Percentiles rank a stretch among this genome's conserved stretches.
These are phyloP conservation scores for Arabidopsis hybrid DNA, from an alignment of 441 rosid genomes.

Conservation along the genomic window DNA sequence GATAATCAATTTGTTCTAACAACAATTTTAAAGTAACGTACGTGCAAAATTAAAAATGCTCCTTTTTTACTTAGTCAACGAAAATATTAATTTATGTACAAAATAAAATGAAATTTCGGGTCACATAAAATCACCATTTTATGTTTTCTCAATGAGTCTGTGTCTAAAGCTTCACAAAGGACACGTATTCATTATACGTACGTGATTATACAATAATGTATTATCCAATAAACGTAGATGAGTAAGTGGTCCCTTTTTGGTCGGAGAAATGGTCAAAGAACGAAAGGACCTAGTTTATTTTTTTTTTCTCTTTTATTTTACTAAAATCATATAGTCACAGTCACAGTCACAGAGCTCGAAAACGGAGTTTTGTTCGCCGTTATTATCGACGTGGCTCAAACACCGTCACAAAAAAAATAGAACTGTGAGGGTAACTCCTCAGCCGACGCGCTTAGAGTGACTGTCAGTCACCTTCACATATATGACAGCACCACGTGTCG, in stretches of 20 bases:
- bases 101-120: no score
- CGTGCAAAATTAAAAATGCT: no score
- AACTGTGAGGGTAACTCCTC: background rate
- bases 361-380: slow-evolving; percentile 21
- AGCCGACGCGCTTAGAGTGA: slow-evolving; percentile 24
- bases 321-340: background rate
- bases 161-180: background rate
- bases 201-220: background rate
- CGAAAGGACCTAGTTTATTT: background rate
- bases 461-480: slow-evolving; percentile 21
- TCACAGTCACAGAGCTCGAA: slow-evolving; percentile 10
- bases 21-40: no score
- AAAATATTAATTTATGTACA: no score
- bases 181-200: background rate
- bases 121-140: no score
- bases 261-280: slow-evolving; percentile 28
- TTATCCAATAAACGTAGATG: slow-evolving; percentile 6
- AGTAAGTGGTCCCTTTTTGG: slow-evolving; percentile 13
- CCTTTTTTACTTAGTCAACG: no score
- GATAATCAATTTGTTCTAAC: no score
- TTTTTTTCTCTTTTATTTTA: background rate
- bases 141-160: no score
- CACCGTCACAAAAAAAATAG: background rate
- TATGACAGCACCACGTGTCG: slow-evolving; percentile 5
- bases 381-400: slow-evolving; percentile 20